A percentile compares a stretch with the other conserved stretches of the same genome.
Conservation (phyloP, 176 grass and related monocot species). For the Musa itinerans region DNA sequence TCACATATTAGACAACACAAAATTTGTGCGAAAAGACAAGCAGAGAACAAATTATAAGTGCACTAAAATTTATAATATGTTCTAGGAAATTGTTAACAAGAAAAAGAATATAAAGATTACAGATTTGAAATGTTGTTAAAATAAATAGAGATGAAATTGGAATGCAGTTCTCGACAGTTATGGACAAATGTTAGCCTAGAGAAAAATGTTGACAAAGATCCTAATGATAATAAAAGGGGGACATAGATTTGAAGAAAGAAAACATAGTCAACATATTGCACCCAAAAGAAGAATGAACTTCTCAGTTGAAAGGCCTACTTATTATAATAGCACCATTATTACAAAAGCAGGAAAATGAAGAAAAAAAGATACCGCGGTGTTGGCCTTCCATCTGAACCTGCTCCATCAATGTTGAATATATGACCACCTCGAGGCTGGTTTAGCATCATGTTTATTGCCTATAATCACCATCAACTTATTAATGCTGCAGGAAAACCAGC, state of each 20-base stretch:
- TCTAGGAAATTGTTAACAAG: not conserved
- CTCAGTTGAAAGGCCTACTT: not conserved
- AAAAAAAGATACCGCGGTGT: constrained; percentile 55
- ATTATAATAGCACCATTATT: not conserved
- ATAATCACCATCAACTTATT: constrained; percentile 14
- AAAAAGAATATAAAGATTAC: not conserved
- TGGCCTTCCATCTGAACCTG: constrained; percentile 98
- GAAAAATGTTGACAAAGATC: not conserved
- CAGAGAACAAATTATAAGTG: not conserved
- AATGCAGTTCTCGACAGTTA: not conserved
- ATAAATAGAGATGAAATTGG: not conserved
- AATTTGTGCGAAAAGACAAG: not conserved
- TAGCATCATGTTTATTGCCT: constrained; percentile 99
- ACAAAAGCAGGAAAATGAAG: not conserved
- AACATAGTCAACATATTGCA: not conserved
- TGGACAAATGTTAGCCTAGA: too few species aligned
- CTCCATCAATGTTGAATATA: constrained; percentile 97
- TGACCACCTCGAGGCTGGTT: constrained; percentile 87
- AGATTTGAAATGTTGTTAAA: not conserved
- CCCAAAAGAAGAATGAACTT: not conserved
- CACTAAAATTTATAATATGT: not conserved
- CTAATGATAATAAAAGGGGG: not conserved
- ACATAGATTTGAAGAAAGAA: not conserved
- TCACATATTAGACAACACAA: not conserved
- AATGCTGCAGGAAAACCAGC: constrained; percentile 13